Percentiles rank a stretch among this genome's conserved stretches.
These are phyloP conservation scores for Apodospora peruviana DNA, from an alignment of 495 filamentous ascomycete genomes.

Conservation along the genomic window DNA sequence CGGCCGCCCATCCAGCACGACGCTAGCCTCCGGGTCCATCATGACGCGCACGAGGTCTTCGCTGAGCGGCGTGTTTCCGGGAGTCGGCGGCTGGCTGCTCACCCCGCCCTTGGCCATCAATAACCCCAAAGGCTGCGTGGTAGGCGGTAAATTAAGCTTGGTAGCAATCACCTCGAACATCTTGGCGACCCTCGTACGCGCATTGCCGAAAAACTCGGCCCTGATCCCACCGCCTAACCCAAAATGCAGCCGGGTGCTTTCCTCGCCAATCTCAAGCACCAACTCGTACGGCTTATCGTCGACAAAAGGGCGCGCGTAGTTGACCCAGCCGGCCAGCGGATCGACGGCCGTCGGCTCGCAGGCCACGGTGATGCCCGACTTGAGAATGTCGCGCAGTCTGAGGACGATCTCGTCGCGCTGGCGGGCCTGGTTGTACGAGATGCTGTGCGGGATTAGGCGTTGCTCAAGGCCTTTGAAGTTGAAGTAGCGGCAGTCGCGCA, in stretches of 20 bases:
- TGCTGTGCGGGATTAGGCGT: slow-evolving; percentile 70
- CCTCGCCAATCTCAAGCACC: slow-evolving; percentile 71
- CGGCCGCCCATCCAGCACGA: slow-evolving; percentile 63
- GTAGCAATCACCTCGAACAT: slow-evolving; percentile 76
- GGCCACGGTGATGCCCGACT: slow-evolving; percentile 68
- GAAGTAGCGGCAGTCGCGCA: slow-evolving; percentile 88
- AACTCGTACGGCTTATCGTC: slow-evolving; percentile 69
- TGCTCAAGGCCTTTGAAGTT: slow-evolving; percentile 90
- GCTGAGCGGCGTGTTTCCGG: slow-evolving; percentile 64
- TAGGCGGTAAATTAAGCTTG: slow-evolving; percentile 66
- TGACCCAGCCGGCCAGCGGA: slow-evolving; percentile 54
- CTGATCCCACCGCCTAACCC: slow-evolving; percentile 22
- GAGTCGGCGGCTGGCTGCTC: slow-evolving; percentile 52
- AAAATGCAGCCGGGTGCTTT: slow-evolving; percentile 60
- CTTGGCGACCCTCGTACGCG: slow-evolving; percentile 61
- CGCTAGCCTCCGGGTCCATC: slow-evolving; percentile 60
- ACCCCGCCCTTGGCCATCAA: slow-evolving; percentile 54
- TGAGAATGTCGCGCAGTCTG: slow-evolving; percentile 76
- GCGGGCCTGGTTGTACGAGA: slow-evolving; percentile 67
- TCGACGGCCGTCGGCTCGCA: slow-evolving; percentile 37
- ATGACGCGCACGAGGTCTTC: slow-evolving; percentile 66
- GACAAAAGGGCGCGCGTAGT: slow-evolving; percentile 76
- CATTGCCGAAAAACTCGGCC: slow-evolving; percentile 66
- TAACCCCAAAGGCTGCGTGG: slow-evolving; percentile 60
- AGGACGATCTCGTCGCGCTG: slow-evolving; percentile 71